Base-by-base conservation (phyloP, 352 stramenopile genomes). In the Globisporangium polare region DNA sequence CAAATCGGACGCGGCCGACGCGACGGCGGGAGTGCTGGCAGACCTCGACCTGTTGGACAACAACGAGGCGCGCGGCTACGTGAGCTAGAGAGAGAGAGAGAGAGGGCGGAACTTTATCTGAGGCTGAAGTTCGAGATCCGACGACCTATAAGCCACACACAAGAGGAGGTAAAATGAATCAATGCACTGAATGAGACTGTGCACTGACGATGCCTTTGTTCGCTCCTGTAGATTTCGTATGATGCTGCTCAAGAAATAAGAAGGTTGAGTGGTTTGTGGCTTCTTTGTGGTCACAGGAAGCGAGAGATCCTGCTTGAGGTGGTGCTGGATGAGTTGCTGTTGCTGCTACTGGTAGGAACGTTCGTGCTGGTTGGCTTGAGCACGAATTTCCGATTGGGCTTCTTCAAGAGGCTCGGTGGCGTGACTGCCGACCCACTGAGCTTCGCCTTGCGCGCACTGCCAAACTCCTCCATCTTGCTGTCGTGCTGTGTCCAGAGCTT, bases 1-100 rank as follows among this genome's bases (percentile, higher is more conserved):
- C 37, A 62, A 72, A 37, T 70, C 67, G 53, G 73, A 71, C 60
- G 35, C 42, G 26, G 53, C 41, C 37, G 58, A 65, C 41, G 39
- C 29, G n/a, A n/a, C n/a, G 29, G 29, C 29, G 29, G 29, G 29
- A 33, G 29, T 51, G 45, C 46, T 63, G 31, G 61, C 53, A 10
- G 43, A 62, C 46, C 41, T 63, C 24, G 53, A 63, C 53, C 15
- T 62, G 53, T 17, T 63, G 22, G 61, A 51, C 37, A n/a, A 58
- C 18, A 46, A 60, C 5, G 39, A 15, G 8, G 37, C 50, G 29
- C 50, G 50, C 1, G 29, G 50, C 35, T 56, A 43, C 50, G 33
- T 4, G 15, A 45, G 15, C 31, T 35, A 55, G 49, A 35, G 22
- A 49, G n/a, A 53, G 15, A 43, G 15, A 15, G 7, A 49, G 24